These are phyloP conservation scores for Aspergillus clavatus DNA, from an alignment of 2,329 filamentous ascomycete species.

Conservation along the genomic window DNA sequence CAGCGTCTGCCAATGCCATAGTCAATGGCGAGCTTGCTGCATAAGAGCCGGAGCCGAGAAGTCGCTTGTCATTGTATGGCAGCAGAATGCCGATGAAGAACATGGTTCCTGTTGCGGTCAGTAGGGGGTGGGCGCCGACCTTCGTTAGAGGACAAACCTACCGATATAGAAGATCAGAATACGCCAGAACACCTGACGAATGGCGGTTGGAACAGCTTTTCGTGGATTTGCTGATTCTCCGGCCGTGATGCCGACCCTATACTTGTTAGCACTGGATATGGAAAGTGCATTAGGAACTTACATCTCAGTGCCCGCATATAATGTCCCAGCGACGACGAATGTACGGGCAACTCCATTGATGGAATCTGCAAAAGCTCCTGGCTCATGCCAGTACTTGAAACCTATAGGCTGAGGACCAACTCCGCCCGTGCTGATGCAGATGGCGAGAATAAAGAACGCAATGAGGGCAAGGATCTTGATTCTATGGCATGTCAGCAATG, in stretches of 20 bases:
- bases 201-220: constrained; percentile 44
- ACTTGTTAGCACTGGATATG: constrained; percentile 1
- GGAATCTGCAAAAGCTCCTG: constrained; percentile 30
- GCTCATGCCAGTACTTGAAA: constrained; percentile 37
- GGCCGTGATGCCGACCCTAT: constrained; percentile 34
- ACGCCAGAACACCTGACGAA: constrained; percentile 39
- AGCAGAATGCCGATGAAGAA: constrained; percentile 73
- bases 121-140: not conserved
- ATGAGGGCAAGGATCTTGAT: constrained; percentile 31
- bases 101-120: constrained; percentile 49
- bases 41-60: constrained; percentile 58
- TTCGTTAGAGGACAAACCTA: constrained; percentile 12
- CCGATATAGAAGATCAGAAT: constrained; percentile 57
- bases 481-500: constrained; percentile 13
- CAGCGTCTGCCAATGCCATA: constrained; percentile 67
- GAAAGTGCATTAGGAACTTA: constrained; percentile 5
- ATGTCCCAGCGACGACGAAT: constrained; percentile 31
- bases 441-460: constrained; percentile 31
- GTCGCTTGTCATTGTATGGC: constrained; percentile 60
- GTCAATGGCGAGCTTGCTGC: constrained; percentile 70
- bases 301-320: constrained; percentile 35
- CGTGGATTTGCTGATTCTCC: constrained; percentile 40
- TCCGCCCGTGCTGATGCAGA: constrained; percentile 31
- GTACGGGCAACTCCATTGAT: constrained; percentile 35
- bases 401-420: constrained; percentile 29